Evolutionary conservation across 2,329 filamentous ascomycete species (phyloP), one percentile per base, ranked within the genome.

Genomic region (Beauveria brongniartii): DNA sequence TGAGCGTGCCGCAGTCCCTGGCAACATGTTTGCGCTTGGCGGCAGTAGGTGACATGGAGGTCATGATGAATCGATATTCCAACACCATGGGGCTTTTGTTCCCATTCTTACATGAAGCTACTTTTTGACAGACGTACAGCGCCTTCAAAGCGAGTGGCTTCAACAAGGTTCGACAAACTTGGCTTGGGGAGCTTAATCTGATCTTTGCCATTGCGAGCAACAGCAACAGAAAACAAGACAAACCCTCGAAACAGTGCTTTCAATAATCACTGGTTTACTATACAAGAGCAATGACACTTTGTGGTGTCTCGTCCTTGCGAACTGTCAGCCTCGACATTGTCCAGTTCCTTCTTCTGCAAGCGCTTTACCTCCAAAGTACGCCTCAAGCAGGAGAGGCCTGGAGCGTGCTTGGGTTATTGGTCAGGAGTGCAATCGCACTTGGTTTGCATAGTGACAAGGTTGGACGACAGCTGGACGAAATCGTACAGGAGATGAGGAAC

Each of bases 291-390:
- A 69, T 73, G 24, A 72, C 69, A 0, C 69, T 82, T 0, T 81
- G 77, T 50, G 68, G 77, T 14, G 73, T 70, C 1, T 72, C 78
- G 41, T 74, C 76, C 55, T 65, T 74, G 46, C 68, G 71, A 20
- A 73, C 71, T 2, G 72, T 76, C 2, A 81, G 73, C 37, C 64
- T 81, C 1, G 80, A 82, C 64, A 72, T 74, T 46, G 80, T 82
- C 0, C 79, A 82, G 65, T 76, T 75, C 47, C 71, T 82, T 8
- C 70, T 84, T 0, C 62, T 83, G 0, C 73, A 78, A 64, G 75
- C 75, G 5, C 78, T 80, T 53, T 83, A 83, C 61, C 71, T 83
- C 0, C 80, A 84, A 64, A 80, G 81, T 2, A 82, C 80, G 0
- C 78, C 81, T 43, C 77, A 76, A 22, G 82, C 80, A 0, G 72